Evolutionary conservation across 2,329 filamentous ascomycete species (phyloP).

Genomic region (Furcasterigmium sp.): DNA sequence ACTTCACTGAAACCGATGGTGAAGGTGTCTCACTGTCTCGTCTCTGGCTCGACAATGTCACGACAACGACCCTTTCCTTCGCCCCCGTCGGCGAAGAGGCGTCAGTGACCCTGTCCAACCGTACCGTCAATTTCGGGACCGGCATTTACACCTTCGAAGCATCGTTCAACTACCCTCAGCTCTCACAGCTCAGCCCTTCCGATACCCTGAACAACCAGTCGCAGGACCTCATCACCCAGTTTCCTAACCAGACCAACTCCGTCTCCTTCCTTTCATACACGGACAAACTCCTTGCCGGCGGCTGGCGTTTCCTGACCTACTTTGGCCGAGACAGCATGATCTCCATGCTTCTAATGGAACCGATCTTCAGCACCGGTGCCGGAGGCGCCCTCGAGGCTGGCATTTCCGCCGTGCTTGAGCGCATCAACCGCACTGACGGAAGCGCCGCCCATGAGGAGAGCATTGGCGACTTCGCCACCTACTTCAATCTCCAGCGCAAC

Average conservation of each 20-base stretch:
- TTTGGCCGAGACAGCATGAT: slow-evolving; percentile 64
- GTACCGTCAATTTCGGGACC: slow-evolving; percentile 39
- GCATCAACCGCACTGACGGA: slow-evolving; percentile 54
- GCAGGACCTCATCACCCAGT: slow-evolving; percentile 35
- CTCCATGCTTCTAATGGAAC: slow-evolving; percentile 50
- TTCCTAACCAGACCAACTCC: slow-evolving; percentile 42
- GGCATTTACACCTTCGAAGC: slow-evolving; percentile 55
- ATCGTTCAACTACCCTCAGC: slow-evolving; percentile 57
- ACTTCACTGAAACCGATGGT: slow-evolving; percentile 28
- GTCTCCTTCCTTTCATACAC: slow-evolving; percentile 60
- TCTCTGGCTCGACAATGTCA: slow-evolving; percentile 58
- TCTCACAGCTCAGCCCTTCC: slow-evolving; percentile 43
- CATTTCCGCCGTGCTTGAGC: slow-evolving; percentile 54
- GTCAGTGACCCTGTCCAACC: slow-evolving; percentile 27
- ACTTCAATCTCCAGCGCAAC: slow-evolving; percentile 47
- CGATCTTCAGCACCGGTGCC: slow-evolving; percentile 50
- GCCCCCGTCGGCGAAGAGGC: slow-evolving; percentile 22
- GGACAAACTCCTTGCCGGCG: slow-evolving; percentile 57
- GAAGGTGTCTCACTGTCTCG: slow-evolving; percentile 44
- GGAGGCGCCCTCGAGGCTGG: slow-evolving; percentile 55
- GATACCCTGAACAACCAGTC: slow-evolving; percentile 46
- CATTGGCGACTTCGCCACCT: slow-evolving; percentile 61
- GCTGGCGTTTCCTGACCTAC: slow-evolving; percentile 63
- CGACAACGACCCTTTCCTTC: slow-evolving; percentile 48
- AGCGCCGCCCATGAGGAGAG: slow-evolving; percentile 61